Conservation (phyloP, 306 rosid genomes). For the Quercus bicolor region DNA sequence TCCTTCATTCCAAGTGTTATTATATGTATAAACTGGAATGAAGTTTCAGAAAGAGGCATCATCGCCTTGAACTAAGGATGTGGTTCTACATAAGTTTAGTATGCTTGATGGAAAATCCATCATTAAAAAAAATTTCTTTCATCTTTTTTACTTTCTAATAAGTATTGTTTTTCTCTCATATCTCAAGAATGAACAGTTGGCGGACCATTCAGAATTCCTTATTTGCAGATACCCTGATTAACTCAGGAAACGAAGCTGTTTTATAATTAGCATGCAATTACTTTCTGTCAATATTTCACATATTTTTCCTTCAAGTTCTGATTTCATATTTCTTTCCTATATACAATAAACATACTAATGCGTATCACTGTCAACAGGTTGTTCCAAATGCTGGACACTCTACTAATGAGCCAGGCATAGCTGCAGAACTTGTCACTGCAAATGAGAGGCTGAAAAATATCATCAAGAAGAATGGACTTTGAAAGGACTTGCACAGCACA, state of each 20-base stretch:
- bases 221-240: background rate
- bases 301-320: background rate
- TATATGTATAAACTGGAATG: background rate
- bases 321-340: background rate
- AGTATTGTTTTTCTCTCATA: background rate
- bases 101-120: background rate
- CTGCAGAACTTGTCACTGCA: too few relatives aligned
- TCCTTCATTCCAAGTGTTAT: too few relatives aligned
- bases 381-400: too few relatives aligned
- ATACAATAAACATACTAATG: conserved; percentile 16
- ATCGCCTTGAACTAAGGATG: background rate
- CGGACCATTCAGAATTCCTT: background rate
- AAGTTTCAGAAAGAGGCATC: background rate
- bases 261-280: background rate
- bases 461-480: conserved; percentile 41
- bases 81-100: background rate
- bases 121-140: background rate
- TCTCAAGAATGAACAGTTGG: background rate
- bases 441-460: conserved; percentile 31
- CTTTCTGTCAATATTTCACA: background rate
- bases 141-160: background rate
- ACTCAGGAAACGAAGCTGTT: background rate
- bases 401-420: too few relatives aligned
- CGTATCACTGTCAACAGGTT: background rate
- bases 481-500: conserved; percentile 25